phyloP scores from a whole-genome alignment of 441 rosid genomes.

The Viola pubescens region DNA sequence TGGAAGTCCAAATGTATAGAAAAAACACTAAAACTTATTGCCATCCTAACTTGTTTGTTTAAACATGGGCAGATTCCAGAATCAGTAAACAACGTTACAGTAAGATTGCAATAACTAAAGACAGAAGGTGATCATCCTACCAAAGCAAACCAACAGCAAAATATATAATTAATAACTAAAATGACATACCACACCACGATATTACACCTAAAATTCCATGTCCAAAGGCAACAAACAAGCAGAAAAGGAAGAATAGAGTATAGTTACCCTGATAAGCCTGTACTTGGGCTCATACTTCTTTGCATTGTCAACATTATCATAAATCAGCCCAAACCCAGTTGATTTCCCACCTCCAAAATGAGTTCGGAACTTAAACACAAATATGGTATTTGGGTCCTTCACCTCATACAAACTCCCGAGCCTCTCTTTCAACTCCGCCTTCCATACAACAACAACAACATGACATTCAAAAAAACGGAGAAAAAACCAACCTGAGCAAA shows the following conservation, averaged over 20 bases:
- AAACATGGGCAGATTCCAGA: too few relatives aligned
- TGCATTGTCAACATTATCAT: conserved; percentile 77
- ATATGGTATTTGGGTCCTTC: conserved; percentile 75
- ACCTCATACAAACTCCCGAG: conserved; percentile 71
- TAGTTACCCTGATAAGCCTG: conserved; percentile 81
- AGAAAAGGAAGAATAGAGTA: neutral
- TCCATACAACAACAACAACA: neutral
- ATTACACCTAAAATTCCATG: too few relatives aligned
- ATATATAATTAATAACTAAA: too few relatives aligned
- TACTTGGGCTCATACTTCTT: conserved; percentile 91
- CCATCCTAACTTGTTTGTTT: too few relatives aligned
- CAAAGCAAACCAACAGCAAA: too few relatives aligned
- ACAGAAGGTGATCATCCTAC: too few relatives aligned
- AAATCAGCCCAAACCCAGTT: conserved; percentile 83
- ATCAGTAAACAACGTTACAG: too few relatives aligned
- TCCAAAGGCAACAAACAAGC: neutral
- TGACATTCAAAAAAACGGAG: neutral
- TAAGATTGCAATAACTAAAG: too few relatives aligned
- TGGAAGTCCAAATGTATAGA: neutral
- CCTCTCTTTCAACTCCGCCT: conserved; percentile 90
- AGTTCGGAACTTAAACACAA: conserved; percentile 83
- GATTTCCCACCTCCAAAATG: conserved; percentile 96
- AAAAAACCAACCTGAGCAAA: neutral
- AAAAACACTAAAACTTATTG: neutral
- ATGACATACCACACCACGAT: too few relatives aligned